phyloP scores from a whole-genome alignment of 805 yeast genomes.

The Cyberlindnera subsufficiens region DNA sequence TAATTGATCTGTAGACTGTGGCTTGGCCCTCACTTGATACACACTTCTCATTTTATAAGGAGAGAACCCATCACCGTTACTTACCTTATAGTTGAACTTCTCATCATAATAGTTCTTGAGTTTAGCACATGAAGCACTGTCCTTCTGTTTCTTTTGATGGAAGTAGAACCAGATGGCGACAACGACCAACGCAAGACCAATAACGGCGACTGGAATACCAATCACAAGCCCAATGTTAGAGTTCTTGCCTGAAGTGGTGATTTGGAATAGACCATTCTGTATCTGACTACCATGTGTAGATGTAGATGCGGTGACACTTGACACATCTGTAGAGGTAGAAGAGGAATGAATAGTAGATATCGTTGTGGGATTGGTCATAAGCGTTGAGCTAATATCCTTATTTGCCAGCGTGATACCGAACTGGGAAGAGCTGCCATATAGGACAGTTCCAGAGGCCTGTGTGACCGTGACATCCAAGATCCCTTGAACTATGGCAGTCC shows the following conservation, averaged over 20 bases:
- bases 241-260: conserved; percentile 2
- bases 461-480: conserved; percentile 8
- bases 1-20: neutral
- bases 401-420: conserved; percentile 9
- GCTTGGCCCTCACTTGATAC: conserved; percentile 11
- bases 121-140: conserved; percentile 2
- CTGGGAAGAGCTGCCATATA: neutral
- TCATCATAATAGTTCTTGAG: conserved; percentile 18
- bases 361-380: neutral
- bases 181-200: conserved; percentile 9
- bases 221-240: conserved; percentile 18
- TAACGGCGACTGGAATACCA: conserved; percentile 22
- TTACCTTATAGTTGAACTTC: conserved; percentile 18
- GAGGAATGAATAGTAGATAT: conserved; percentile 8
- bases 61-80: conserved; percentile 5
- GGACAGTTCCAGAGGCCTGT: neutral
- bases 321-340: conserved; percentile 5
- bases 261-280: neutral
- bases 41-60: conserved; percentile 12
- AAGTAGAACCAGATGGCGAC: conserved; percentile 13
- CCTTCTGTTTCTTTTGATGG: conserved; percentile 6
- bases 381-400: conserved; percentile 1
- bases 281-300: neutral
- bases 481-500: conserved; percentile 12
- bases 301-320: neutral